Conservation (phyloP, 148 eudicot genomes). For the Amaranthus palmeri region DNA sequence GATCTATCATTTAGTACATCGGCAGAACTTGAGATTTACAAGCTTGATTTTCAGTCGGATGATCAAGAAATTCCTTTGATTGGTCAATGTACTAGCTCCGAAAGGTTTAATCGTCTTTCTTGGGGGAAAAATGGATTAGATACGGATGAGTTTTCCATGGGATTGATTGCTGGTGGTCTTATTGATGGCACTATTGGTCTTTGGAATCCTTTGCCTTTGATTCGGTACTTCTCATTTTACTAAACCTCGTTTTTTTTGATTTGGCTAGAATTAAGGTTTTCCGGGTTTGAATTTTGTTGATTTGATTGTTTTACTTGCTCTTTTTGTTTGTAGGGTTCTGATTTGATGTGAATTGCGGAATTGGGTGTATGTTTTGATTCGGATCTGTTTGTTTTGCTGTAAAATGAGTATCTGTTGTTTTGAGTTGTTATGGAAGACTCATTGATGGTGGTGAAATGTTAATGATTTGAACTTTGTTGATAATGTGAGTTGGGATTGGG, state of each 20-base stretch:
- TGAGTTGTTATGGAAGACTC: background rate
- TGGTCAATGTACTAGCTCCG: constrained; percentile 58
- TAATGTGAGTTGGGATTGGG: background rate
- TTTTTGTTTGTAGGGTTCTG: too few species aligned
- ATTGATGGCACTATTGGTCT: constrained; percentile 67
- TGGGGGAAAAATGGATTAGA: constrained; percentile 54
- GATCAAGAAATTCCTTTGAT: constrained; percentile 47
- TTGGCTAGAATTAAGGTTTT: background rate
- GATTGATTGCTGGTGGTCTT: constrained; percentile 77
- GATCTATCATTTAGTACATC: constrained; percentile 87
- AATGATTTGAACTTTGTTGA: background rate
- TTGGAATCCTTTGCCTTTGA: constrained; percentile 65
- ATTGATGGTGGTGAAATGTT: background rate
- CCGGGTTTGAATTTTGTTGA: background rate
- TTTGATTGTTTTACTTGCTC: background rate
- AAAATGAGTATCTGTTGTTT: background rate
- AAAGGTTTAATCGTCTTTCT: constrained; percentile 72
- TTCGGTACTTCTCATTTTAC: constrained; percentile 32
- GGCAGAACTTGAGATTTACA: constrained; percentile 71
- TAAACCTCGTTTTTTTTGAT: background rate
- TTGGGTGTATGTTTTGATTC: background rate
- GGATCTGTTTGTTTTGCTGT: background rate
- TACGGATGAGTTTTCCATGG: constrained; percentile 58
- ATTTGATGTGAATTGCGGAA: background rate
- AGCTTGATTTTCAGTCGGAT: constrained; percentile 78